Evolutionary conservation across 768 basidiomycete genomes (phyloP).

Genomic region (Ephemerocybe angulata): DNA sequence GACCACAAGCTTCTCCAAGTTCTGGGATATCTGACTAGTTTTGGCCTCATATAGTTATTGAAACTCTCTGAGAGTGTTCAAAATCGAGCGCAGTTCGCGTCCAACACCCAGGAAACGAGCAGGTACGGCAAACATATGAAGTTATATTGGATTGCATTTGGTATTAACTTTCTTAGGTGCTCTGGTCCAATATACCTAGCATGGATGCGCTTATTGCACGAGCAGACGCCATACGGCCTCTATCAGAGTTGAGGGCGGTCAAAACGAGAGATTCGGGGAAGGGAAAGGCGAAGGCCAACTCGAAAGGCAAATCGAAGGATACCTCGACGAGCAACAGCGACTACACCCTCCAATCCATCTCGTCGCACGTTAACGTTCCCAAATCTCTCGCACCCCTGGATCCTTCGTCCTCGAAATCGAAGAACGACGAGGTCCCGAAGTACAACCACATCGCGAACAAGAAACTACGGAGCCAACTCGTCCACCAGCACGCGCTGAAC

Average conservation of each 20-base stretch:
- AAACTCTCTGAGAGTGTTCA: no score
- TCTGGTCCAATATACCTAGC: neutral
- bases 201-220: slow-evolving; percentile 78
- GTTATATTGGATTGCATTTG: no score
- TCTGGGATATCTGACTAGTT: no score
- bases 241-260: slow-evolving; percentile 37
- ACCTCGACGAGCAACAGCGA: slow-evolving; percentile 32
- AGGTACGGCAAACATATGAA: no score
- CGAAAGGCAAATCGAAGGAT: slow-evolving; percentile 17
- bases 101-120: no score
- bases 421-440: slow-evolving; percentile 38
- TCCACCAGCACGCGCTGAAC: slow-evolving; percentile 57
- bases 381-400: slow-evolving; percentile 55
- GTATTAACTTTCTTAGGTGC: no score
- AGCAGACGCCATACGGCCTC: slow-evolving; percentile 56
- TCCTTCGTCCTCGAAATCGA: slow-evolving; percentile 2
- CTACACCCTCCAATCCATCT: slow-evolving; percentile 54
- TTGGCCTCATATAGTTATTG: no score
- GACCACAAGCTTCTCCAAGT: no score
- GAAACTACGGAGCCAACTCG: slow-evolving; percentile 70
- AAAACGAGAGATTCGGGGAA: slow-evolving; percentile 23
- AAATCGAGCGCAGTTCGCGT: no score
- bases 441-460: slow-evolving; percentile 67
- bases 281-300: slow-evolving; percentile 18
- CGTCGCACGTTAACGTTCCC: slow-evolving; percentile 57